Evolutionary conservation across 495 filamentous ascomycete genomes (phyloP).

Genomic region (Sporormia fimetaria): DNA sequence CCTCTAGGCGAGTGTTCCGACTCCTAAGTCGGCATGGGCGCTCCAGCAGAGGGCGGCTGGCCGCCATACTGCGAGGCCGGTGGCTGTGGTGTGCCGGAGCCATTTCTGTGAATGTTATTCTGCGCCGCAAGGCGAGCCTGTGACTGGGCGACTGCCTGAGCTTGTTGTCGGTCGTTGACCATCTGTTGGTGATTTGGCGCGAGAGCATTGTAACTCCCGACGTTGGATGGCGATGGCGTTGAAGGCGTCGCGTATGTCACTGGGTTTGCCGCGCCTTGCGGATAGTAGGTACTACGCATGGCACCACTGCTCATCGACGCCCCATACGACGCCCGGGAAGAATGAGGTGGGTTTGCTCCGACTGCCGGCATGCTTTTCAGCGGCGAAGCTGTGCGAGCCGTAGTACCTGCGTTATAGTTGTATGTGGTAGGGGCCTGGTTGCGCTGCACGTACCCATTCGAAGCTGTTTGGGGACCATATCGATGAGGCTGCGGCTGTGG

Average conservation of each 20-base stretch:
- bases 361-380: constrained; percentile 15
- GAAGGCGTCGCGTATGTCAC: constrained; percentile 17
- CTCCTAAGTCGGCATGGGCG: constrained; percentile 15
- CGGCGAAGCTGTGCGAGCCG: constrained; percentile 18
- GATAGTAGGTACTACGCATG: constrained; percentile 14
- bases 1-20: not conserved
- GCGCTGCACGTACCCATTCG: constrained; percentile 20
- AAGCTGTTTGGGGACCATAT: constrained; percentile 10
- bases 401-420: constrained; percentile 10
- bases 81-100: constrained; percentile 25
- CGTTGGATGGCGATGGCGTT: constrained; percentile 12
- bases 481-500: constrained; percentile 22
- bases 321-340: constrained; percentile 11
- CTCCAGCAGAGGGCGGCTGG: constrained; percentile 4
- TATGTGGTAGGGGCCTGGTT: constrained; percentile 15
- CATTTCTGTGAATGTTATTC: constrained; percentile 13
- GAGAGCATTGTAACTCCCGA: constrained; percentile 24
- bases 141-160: constrained; percentile 25
- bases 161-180: constrained; percentile 29
- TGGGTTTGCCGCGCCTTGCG: constrained; percentile 2
- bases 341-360: constrained; percentile 5
- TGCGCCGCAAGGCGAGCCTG: constrained; percentile 25
- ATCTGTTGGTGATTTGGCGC: constrained; percentile 27
- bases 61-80: constrained; percentile 9
- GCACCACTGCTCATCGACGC: constrained; percentile 19